Base-by-base conservation (phyloP, 257 asterid species). In the Jasminum sambac region DNA sequence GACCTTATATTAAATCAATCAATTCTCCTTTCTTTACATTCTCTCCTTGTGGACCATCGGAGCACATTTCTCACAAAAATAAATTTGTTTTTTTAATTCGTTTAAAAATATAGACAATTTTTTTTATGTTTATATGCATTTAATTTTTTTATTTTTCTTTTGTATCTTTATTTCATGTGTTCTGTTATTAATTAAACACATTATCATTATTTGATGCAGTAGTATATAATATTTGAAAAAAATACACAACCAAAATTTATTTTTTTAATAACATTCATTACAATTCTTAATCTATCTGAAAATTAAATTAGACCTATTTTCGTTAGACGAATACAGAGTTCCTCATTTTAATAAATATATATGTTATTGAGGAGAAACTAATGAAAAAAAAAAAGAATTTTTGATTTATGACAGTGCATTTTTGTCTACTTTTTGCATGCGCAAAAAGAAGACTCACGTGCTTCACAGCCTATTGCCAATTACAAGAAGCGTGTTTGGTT, bases 361-460 rank as follows among this genome's bases (percentile, higher is more conserved):
- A 48, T 16, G 16, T 48, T 48, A n/a, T n/a, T 48, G 23, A 48
- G 21, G 21, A 48, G 9, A 16, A 46, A 46, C n/a, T n/a, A 46
- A 1, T 9, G 7, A 46, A n/a, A 48, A n/a, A 17, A 6, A 48
- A 50, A 50, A 19, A 5, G 21, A 50, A 37, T 41, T 63, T 63
- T 63, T 63, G 23, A 63, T 17, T 64, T 43, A 37, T 64, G 14
- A 37, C 36, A 6, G 25, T 64, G 68, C 68, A 64, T 76, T 65
- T 76, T 34, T 48, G 67, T 69, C 77, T 61, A 68, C 84, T 80
- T 80, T 76, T 76, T 74, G 81, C 87, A 82, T 72, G 87, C 87
- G 74, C 72, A 42, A 80, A 79, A 82, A 82, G 84, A 70, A 63
- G 23, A 43, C 78, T 79, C 82, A 79, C 84, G 78, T 82, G 87